Base-by-base conservation (phyloP, 768 basidiomycete genomes). In the Auriscalpium orientale region DNA sequence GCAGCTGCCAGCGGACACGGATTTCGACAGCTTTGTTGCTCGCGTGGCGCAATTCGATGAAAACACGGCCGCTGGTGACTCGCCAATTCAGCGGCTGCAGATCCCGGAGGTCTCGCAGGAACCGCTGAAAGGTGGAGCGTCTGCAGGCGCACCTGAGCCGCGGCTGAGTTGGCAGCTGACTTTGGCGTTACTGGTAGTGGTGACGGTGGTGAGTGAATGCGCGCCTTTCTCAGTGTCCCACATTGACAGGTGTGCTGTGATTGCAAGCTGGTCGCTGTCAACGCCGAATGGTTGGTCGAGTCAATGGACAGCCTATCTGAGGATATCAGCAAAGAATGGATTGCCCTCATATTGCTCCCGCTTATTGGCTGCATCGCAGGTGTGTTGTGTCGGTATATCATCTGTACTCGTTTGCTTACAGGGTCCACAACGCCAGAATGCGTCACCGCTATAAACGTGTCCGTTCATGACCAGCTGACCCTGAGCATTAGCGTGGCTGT, bases 371-470 rank as follows among this genome's bases (percentile, higher is more conserved):
- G 86, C 13, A 75, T 91, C 36, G 87, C 90, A 65, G 89, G 89
- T 87, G 47, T 45, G 71, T 56, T n/a, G 15, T 22, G 12, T 55
- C 52, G 22, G 33, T 12, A 13, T 38, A 20, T 51, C 55, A 5
- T 2, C 20, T 33, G 11, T 22, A 28, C 18, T 3, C 45, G 51
- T 22, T 33, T 1, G 35, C 36, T 47, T 35, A 18, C 47, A 47
- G 21, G 34, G 46, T 62, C 59, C 22, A 54, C 10, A 18, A 20
- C 33, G 28, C 37, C 68, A 81, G 94, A 97, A 71, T 92, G 91
- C 61, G 82, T 93, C 54, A 95, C 89, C 7, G 91, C 92, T 11
- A 80, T 97, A 58, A 91, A 85, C 38, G 89, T 91, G n/a, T 91
- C 93, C 0, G 86, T 90, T 50, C 85, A 87, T 70, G 83, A 85